Base-by-base conservation (phyloP, 148 eudicot genomes). In the Diospyros kaki region DNA sequence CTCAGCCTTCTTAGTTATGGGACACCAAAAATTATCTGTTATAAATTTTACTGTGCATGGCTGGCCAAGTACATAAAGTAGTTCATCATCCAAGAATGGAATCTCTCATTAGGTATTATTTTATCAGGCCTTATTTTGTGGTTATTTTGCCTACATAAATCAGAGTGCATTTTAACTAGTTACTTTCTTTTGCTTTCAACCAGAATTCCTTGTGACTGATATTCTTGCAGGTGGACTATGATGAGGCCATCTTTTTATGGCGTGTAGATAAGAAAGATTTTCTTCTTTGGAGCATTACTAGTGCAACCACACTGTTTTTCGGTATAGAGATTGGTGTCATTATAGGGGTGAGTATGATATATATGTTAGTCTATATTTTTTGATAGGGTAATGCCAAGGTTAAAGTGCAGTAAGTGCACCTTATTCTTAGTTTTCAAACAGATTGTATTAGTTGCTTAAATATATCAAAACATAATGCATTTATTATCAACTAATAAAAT, bases 311-410 rank as follows among this genome's bases (percentile, higher is more conserved):
- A 50, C 81, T 96, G 83, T 91, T 96, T 78, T 87, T 96, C 65
- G 93, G 99, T 70, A 89, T 96, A 75, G 99, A 96, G 89, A 93
- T 91, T 53, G 99, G 99, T 60, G 99, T 96, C 83, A 86, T 93
- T 79, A 84, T 93, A 68, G 99, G 99, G 86, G 99, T 96, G 76
- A 88, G 98, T 81, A 60, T 69, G 50, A n/a, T n/a, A n/a, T n/a
- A n/a, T n/a, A n/a, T n/a, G n/a, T n/a, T n/a, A n/a, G n/a, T n/a
- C n/a, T n/a, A n/a, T n/a, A n/a, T n/a, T n/a, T n/a, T n/a, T n/a
- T n/a, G n/a, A n/a, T n/a, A n/a, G n/a, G n/a, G n/a, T n/a, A n/a
- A n/a, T n/a, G n/a, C n/a, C n/a, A n/a, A n/a, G n/a, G n/a, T n/a
- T n/a, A n/a, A n/a, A n/a, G n/a, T n/a, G n/a, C n/a, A n/a, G n/a